These are phyloP conservation scores for Zoysia pacifica DNA, from an alignment of 176 grass and related monocot genomes.

Conservation along the genomic window DNA sequence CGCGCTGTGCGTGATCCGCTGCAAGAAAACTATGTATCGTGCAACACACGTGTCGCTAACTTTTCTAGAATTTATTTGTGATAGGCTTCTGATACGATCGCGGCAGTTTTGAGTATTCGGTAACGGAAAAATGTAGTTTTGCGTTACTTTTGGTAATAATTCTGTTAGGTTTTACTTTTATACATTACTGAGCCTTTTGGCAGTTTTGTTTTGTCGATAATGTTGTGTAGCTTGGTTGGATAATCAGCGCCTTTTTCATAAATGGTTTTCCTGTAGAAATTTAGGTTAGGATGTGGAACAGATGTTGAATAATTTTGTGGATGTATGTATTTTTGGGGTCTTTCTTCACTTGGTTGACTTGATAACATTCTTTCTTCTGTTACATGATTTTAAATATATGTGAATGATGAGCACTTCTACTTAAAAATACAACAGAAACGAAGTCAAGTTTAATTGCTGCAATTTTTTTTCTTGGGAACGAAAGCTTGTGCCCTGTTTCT, in stretches of 20 bases:
- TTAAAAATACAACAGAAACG: neutral
- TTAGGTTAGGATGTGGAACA: neutral
- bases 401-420: neutral
- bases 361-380: neutral
- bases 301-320: neutral
- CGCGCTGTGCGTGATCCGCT: neutral
- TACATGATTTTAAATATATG: neutral
- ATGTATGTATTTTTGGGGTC: neutral
- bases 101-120: neutral
- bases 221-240: neutral
- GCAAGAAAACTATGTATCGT: neutral
- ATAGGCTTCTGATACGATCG: neutral
- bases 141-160: neutral
- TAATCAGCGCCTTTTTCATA: neutral
- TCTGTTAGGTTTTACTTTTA: neutral
- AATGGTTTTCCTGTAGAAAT: neutral
- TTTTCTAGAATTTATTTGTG: neutral
- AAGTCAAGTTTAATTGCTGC: neutral
- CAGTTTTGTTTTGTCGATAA: neutral
- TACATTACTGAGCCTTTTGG: neutral
- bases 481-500: neutral
- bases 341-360: slow-evolving; percentile 10
- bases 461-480: neutral
- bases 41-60: neutral
- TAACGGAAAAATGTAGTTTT: neutral